Conservation (phyloP, 1,284 basidiomycete species). For the Naganishia liquefaciens region DNA sequence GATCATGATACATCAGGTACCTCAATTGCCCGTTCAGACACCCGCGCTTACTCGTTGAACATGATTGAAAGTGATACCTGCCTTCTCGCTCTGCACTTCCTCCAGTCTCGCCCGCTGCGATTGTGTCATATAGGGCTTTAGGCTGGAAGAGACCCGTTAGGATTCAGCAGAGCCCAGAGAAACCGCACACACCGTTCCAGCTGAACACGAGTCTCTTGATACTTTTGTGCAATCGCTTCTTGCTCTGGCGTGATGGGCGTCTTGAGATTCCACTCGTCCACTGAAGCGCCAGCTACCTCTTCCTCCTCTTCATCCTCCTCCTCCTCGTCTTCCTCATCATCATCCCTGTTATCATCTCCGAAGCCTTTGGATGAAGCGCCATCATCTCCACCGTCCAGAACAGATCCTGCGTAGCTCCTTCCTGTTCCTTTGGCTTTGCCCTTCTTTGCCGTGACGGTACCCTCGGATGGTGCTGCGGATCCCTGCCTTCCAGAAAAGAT, state of each 20-base stretch:
- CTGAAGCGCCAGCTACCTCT: slow-evolving; percentile 8
- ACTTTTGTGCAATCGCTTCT: slow-evolving; percentile 23
- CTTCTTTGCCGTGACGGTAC: slow-evolving; percentile 3
- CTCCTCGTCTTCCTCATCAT: slow-evolving; percentile 17
- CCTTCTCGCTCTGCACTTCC: slow-evolving; percentile 24
- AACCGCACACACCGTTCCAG: slow-evolving; percentile 13
- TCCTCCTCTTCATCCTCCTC: slow-evolving; percentile 26
- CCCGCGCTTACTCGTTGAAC: slow-evolving; percentile 10
- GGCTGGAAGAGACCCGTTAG: background rate
- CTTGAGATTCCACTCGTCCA: slow-evolving; percentile 25
- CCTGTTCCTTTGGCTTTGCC: slow-evolving; percentile 9
- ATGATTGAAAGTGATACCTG: slow-evolving; percentile 26
- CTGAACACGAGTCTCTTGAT: slow-evolving; percentile 23
- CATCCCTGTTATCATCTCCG: slow-evolving; percentile 15
- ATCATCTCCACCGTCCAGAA: slow-evolving; percentile 19
- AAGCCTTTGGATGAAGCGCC: slow-evolving; percentile 9
- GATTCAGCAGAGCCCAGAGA: background rate
- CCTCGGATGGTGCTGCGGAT: slow-evolving; percentile 16
- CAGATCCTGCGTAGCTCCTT: slow-evolving; percentile 20
- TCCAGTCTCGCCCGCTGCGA: slow-evolving; percentile 22
- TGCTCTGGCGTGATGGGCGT: slow-evolving; percentile 23
- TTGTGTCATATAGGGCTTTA: slow-evolving; percentile 17
- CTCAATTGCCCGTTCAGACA: background rate
- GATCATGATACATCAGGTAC: background rate
- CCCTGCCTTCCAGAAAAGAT: slow-evolving; percentile 22